A percentile compares a stretch with the other conserved stretches of the same genome.
Conservation (phyloP, 2,329 filamentous ascomycete species). For the Chalaropsis thielavioides region DNA sequence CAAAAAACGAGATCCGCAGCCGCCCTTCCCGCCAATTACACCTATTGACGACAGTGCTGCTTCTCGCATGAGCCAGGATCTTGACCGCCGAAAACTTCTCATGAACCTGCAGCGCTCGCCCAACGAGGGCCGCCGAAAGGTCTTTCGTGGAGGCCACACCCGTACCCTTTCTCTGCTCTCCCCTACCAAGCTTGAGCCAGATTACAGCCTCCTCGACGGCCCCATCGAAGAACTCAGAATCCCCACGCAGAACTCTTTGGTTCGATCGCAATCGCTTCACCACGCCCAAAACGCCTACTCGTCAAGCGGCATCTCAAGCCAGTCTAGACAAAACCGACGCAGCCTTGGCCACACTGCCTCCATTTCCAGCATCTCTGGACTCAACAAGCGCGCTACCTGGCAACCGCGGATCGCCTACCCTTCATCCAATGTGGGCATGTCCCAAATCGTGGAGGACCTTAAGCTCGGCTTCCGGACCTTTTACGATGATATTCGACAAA, state of each 20-base stretch:
- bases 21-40: slow-evolving; percentile 16
- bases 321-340: neutral
- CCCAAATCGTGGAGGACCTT: slow-evolving; percentile 80
- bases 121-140: slow-evolving; percentile 37
- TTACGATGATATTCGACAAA: slow-evolving; percentile 86
- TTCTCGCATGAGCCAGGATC: slow-evolving; percentile 39
- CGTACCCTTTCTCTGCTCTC: slow-evolving; percentile 67
- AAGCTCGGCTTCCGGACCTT: slow-evolving; percentile 86
- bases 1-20: slow-evolving; percentile 53
- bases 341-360: slow-evolving; percentile 8
- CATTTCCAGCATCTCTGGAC: slow-evolving; percentile 24
- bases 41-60: slow-evolving; percentile 26
- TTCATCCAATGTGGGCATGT: slow-evolving; percentile 31
- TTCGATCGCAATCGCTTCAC: slow-evolving; percentile 13
- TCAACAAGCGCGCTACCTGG: slow-evolving; percentile 46
- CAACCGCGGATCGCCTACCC: slow-evolving; percentile 35
- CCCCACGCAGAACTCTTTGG: slow-evolving; percentile 22
- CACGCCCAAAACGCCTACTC: slow-evolving; percentile 14
- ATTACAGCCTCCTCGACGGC: slow-evolving; percentile 32
- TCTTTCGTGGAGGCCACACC: slow-evolving; percentile 53
- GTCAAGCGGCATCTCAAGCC: slow-evolving; percentile 11
- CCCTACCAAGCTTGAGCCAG: slow-evolving; percentile 36
- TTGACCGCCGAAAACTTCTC: slow-evolving; percentile 59
- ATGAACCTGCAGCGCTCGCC: slow-evolving; percentile 36
- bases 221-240: slow-evolving; percentile 30